Evolutionary conservation across 2,329 filamentous ascomycete genomes (phyloP), one percentile per base, ranked within the genome.

Genomic region (Fusarium floridanum): DNA sequence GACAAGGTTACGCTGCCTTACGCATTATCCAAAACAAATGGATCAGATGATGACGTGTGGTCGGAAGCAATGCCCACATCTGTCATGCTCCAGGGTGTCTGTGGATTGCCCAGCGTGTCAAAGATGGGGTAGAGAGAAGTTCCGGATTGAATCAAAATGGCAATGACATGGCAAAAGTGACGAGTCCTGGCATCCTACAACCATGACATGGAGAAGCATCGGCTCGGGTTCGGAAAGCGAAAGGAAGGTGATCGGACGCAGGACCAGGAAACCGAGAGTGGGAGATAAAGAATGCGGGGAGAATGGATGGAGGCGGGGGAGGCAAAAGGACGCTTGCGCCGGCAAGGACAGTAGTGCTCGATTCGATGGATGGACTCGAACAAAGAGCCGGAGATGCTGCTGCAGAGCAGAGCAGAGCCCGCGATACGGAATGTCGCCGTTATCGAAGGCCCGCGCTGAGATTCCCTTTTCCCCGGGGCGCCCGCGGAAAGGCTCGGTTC

Each of bases 401-500:
- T 59, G 24, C 34, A 63, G 36, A 37, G 34, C 9, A 32, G 29
- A 32, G 29, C 9, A 32, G 29, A 32, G 29, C 20, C 24, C 27
- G 43, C 39, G 48, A 61, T 64, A 63, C 55, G 50, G 45, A 59
- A 67, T 50, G 62, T 32, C 71, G 71, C 48, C 62, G 60, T 72
- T 29, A 48, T 71, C 69, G 22, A 57, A 34, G 22, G 24, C 32
- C 55, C 56, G 45, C 55, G 22, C 34, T 59, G 37, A 20, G 53
- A 61, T 60, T 64, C 72, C 70, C 57, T 70, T 67, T 64, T 70
- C 71, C 63, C 72, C 69, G 72, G 74, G 50, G 66, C 50, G 67
- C 36, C 64, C 66, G 74, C 76, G 75, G 76, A 77, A 76, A 75
- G 45, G 66, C 64, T 78, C 76, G 76, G 76, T 76, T 77, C 76